Evolutionary conservation across 192 early-diverging fungal species (phyloP).

Genomic region (Linnemannia schmuckeri): DNA sequence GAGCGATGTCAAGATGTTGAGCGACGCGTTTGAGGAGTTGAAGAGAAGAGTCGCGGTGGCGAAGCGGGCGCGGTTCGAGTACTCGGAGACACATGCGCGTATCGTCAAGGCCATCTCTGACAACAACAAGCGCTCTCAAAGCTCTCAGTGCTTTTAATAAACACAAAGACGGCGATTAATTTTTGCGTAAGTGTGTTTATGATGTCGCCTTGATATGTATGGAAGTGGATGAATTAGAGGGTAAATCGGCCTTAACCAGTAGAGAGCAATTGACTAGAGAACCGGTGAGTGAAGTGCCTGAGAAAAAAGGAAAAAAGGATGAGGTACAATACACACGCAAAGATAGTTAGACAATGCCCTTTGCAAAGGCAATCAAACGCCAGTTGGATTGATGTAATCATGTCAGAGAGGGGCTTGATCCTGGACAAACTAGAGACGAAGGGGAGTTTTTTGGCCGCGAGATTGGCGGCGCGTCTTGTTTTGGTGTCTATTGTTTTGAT

Average conservation of each 20-base stretch:
- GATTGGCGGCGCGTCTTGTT: no score
- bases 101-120: constrained; percentile 13
- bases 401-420: no score
- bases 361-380: neutral
- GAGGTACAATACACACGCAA: neutral
- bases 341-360: neutral
- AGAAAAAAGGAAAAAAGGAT: neutral
- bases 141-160: neutral
- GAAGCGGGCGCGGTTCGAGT: neutral
- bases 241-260: neutral
- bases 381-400: neutral
- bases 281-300: no score
- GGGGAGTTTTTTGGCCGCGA: no score
- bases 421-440: no score
- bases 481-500: no score
- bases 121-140: constrained; percentile 9
- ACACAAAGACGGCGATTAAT: neutral
- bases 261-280: neutral
- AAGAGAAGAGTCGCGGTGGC: constrained; percentile 1
- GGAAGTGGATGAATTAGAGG: neutral
- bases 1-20: constrained; percentile 12
- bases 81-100: constrained; percentile 15
- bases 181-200: no score
- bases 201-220: neutral
- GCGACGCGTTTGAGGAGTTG: constrained; percentile 5